Base-by-base conservation (phyloP, 371 early-diverging fungal species). In the Dichotomocladium elegans region DNA sequence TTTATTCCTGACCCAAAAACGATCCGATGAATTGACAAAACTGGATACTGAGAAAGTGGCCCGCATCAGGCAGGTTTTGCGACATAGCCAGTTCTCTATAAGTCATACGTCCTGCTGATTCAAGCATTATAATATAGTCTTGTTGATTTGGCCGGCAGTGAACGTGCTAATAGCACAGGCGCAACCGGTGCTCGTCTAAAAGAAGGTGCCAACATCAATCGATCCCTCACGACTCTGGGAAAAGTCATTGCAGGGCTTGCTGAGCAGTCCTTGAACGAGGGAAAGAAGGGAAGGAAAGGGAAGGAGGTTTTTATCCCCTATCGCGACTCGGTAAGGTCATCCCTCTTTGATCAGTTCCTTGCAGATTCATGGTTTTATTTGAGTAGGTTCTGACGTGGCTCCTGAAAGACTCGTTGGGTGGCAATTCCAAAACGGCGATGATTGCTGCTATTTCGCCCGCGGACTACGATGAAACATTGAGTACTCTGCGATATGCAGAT, bases 161-260 rank as follows among this genome's bases (percentile, higher is more conserved):
- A 99, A 70, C 83, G 99, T 26, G 92, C 95, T 15, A 87, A 92
- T 41, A 86, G 92, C 27, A 99, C 99, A 0, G 94, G 96, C 35
- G 97, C 96, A 3, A 91, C 94, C n/a, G 99, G 99, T 17, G 80
- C 79, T 12, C 83, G 99, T 8, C 72, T 99, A 15, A 96, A 96
- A 68, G 99, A 99, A 74, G 99, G 99, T 21, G 94, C 94, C 29
- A 91, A 94, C 55, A 99, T 99, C 61, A 99, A 99, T 78, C 89
- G 88, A 64, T 93, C 93, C 5, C 75, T 99, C 14, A 90, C 94
- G 22, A 84, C 95, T 0, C 81, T 99, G 1, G 98, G 98, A n/a
- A 98, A 96, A 59, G 99, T 99, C 27, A 99, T 99, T 53, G 87
- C 89, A 3, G 91, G 94, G n/a, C 79, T 99, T 29, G 92, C 94